Base-by-base conservation (phyloP, 495 filamentous ascomycete genomes). In the Penicillium mononematosum region DNA sequence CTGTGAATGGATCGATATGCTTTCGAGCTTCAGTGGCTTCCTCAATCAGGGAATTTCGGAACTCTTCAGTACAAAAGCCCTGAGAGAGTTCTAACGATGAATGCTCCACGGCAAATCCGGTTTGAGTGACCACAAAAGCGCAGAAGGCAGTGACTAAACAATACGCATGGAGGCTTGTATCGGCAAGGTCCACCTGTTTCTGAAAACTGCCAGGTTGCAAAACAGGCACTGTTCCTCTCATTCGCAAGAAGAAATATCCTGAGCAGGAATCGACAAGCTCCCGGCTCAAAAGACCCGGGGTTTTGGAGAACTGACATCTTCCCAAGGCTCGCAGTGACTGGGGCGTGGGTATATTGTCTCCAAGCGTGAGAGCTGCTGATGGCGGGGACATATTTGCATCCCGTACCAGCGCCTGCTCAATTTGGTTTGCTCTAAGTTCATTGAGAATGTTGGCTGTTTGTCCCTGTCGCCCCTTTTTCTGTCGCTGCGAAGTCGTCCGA, bases 381-480 rank as follows among this genome's bases (percentile, higher is more conserved):
- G 34, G 48, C 14, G 41, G 41, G 36, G 39, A 36, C 12, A 24
- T 9, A 22, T 14, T 53, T 1, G 31, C 24, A 27, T 38, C 16
- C 16, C 8, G 77, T 67, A 63, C 78, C 80, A 60, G 72, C 70
- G n/a, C 76, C 75, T 38, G 81, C 76, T 86, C 81, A 59, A 77
- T 75, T 58, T 88, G 85, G 12, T 74, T 88, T 67, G 87, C 83
- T 59, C 85, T 80, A 34, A 92, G 73, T 67, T 91, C 87, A 58
- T 81, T 88, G 64, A 95, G 90, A 49, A 92, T 85, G 73, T 91
- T 93, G 41, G 90, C 89, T 51, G 88, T 76, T 61, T 83, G 87
- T 54, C 89, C 89, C 70, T 93, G 92, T 32, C 89, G 89, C 0
- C 90, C 90, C 72, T 92, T 92, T 75, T 91, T 92, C 73, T 90